Evolutionary conservation across 192 early-diverging fungal genomes (phyloP).

Genomic region (Rhizoclosmatium globosum): DNA sequence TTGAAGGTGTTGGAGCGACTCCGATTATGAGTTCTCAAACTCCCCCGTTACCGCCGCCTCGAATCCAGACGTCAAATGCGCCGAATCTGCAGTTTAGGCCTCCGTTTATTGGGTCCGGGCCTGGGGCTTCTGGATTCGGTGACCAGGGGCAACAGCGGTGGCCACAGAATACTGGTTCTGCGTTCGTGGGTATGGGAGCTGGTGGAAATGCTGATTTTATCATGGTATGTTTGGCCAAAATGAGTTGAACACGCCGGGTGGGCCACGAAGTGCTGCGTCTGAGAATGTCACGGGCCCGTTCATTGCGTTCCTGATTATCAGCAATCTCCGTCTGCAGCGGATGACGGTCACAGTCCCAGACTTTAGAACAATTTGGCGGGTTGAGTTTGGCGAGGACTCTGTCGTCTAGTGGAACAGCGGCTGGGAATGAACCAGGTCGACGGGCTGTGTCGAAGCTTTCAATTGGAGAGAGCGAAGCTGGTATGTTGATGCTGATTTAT

Average conservation of each 20-base stretch:
- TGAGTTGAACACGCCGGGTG: background rate
- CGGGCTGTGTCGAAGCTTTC: slow-evolving; percentile 9
- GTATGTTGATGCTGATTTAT: background rate
- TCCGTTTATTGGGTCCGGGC: background rate
- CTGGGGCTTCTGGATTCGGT: too few relatives aligned
- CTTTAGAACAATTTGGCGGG: slow-evolving; percentile 12
- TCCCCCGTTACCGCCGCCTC: slow-evolving; percentile 10
- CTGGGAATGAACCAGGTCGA: background rate
- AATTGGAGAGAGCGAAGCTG: slow-evolving; percentile 23
- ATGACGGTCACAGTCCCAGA: background rate
- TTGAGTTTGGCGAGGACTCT: background rate
- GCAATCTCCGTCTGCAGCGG: background rate
- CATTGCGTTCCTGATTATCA: background rate
- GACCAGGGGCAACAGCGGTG: background rate
- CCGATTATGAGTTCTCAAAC: background rate
- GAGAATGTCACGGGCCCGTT: background rate
- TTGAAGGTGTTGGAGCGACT: slow-evolving; percentile 10
- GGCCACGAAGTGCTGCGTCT: slow-evolving; percentile 11
- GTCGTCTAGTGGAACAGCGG: background rate
- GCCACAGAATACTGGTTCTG: background rate
- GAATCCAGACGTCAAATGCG: slow-evolving; percentile 17
- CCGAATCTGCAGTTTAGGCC: background rate
- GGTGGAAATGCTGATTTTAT: too few relatives aligned
- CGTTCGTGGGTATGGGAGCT: too few relatives aligned
- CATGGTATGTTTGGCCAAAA: background rate